Percentiles rank a stretch among this genome's conserved stretches.
Conservation (phyloP, 768 basidiomycete genomes). For the Mycena vulgaris region DNA sequence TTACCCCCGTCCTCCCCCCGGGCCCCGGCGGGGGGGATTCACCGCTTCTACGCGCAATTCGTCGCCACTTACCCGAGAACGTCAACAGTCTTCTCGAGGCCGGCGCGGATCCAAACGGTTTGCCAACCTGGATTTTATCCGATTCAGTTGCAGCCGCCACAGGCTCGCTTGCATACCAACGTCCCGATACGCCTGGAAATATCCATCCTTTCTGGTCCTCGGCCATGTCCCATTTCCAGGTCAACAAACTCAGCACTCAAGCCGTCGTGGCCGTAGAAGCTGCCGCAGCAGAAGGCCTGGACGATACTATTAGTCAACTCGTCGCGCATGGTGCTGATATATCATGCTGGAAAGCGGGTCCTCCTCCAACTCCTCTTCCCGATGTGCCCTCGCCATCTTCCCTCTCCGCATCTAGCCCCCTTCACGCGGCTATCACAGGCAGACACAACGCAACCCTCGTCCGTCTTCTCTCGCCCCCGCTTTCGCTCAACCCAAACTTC, state of each 20-base stretch:
- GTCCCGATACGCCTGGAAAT: conserved; percentile 9
- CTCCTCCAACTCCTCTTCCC: too few species aligned
- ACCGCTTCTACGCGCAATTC: conserved; percentile 14
- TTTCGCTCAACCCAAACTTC: conserved; percentile 17
- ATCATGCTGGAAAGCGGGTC: conserved; percentile 7
- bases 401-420: conserved; percentile 20
- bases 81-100: conserved; percentile 9
- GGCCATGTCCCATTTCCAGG: conserved; percentile 19
- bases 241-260: conserved; percentile 16
- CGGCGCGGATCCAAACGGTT: conserved; percentile 23
- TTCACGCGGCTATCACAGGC: conserved; percentile 14
- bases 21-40: not conserved
- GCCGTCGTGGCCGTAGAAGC: conserved; percentile 17
- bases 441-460: conserved; percentile 4
- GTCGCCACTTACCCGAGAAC: conserved; percentile 3
- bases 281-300: conserved; percentile 14
- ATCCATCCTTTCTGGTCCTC: conserved; percentile 20
- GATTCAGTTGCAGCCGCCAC: conserved; percentile 10
- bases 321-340: conserved; percentile 17
- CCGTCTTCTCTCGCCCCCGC: conserved; percentile 16
- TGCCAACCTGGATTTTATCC: conserved; percentile 2
- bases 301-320: conserved; percentile 8
- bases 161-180: not conserved
- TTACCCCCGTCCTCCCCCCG: not conserved
- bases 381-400: conserved; percentile 8